A percentile compares a stretch with the other conserved stretches of the same genome.
Evolutionary conservation across 106 monocot genomes (phyloP).

Genomic region (Allium sativum): DNA sequence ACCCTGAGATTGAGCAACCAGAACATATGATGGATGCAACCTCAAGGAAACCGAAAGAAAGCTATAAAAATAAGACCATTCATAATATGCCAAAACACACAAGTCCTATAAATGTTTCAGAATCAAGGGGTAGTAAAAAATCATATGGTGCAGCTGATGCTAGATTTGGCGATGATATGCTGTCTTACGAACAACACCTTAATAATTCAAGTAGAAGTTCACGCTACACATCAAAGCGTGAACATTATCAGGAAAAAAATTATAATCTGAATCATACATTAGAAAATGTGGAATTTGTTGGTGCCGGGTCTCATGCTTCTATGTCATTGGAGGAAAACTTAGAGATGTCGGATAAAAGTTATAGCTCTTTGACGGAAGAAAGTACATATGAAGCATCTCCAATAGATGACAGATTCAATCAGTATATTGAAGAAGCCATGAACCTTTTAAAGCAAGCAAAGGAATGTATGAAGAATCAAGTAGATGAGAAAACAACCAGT

Average conservation of each 20-base stretch:
- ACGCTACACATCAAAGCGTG: slow-evolving; percentile 13
- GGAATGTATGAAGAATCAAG: slow-evolving; percentile 42
- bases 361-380: slow-evolving; percentile 9
- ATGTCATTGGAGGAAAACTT: slow-evolving; percentile 22
- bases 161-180: slow-evolving; percentile 10
- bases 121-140: neutral
- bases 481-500: slow-evolving; percentile 54
- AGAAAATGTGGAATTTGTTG: slow-evolving; percentile 20
- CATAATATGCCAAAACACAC: neutral
- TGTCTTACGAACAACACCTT: slow-evolving; percentile 28
- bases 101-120: neutral
- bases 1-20: slow-evolving; percentile 9
- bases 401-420: slow-evolving; percentile 40
- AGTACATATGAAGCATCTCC: slow-evolving; percentile 12
- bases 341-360: slow-evolving; percentile 23
- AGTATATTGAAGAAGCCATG: slow-evolving; percentile 41
- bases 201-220: slow-evolving; percentile 26
- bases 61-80: neutral
- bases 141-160: slow-evolving; percentile 4
- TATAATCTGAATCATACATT: slow-evolving; percentile 18
- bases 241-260: slow-evolving; percentile 20
- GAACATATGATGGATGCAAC: neutral
- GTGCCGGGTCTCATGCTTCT: slow-evolving; percentile 25
- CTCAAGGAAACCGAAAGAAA: slow-evolving; percentile 2
- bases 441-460: slow-evolving; percentile 51